Base-by-base conservation (phyloP, 768 basidiomycete species). In the Cystobasidium onofrii region DNA sequence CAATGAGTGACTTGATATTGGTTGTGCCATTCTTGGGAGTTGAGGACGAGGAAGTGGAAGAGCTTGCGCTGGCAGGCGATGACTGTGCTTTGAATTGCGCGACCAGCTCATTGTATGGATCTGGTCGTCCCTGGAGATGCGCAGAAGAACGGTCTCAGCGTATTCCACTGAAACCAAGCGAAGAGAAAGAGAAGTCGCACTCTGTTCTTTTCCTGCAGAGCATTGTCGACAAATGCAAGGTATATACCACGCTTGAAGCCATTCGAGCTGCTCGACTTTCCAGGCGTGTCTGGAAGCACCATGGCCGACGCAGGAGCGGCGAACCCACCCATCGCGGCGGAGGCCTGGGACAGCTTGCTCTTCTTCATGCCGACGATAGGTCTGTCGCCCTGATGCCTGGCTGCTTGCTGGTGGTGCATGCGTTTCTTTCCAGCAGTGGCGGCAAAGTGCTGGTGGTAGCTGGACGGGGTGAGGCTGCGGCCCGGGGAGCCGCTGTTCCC, bases 91-190 rank as follows among this genome's bases (percentile, higher is more conserved):
- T 75, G 77, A 99, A 97, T 76, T 94, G 91, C 69, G 88, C 85
- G 6, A 97, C 88, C 36, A 99, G 88, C 76, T 94, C 90, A 76
- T 96, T 88, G 80, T 92, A 98, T 20, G 88, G 84, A 61, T 88
- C 87, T 73, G 84, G 84, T 73, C 85, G 84, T 52, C 91, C 90
- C 90, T 95, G 79, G 61, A 57, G 61, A 57, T 3, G 41, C 39
- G 39, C 3, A 20, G 46, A 50, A 50, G 18, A 7, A n/a, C 3
- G 25, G 57, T 15, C 29, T n/a, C 73, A 25, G 74, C 60, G 73
- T 23, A 18, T n/a, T 31, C 64, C 74, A 55, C 43, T 71, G 33
- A 10, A 60, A 60, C 17, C 50, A 55, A 7, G 29, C 73, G 75
- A 34, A 64, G 54, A 61, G 41, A n/a, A 62, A 13, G 64, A 82